phyloP scores from a whole-genome alignment of 441 rosid species.

The Syzygium malaccense region DNA sequence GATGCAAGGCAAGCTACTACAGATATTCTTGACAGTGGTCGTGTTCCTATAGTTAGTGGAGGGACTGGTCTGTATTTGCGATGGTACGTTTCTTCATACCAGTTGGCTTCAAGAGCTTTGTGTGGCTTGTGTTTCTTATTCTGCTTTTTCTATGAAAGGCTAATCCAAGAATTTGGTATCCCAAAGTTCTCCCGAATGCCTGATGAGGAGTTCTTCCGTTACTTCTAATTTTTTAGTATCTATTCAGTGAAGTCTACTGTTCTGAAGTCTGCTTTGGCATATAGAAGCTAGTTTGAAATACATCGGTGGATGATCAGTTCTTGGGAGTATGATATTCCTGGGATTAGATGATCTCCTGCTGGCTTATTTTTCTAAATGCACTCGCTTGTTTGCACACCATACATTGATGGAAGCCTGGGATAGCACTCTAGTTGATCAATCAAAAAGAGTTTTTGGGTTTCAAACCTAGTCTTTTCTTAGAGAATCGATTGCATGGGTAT shows the following conservation, averaged over 20 bases:
- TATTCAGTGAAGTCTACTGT: not conserved
- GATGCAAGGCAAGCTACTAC: constrained; percentile 72
- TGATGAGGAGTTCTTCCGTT: not conserved
- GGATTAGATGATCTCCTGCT: not conserved
- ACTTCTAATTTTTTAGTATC: not conserved
- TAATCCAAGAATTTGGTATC: not conserved
- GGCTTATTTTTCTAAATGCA: not conserved
- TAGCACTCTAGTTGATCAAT: not conserved
- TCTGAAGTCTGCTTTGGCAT: not conserved
- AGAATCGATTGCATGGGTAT: not conserved
- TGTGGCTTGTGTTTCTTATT: not conserved
- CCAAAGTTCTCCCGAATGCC: not conserved
- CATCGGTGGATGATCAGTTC: not conserved
- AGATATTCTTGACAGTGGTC: constrained; percentile 49
- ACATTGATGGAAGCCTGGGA: not conserved
- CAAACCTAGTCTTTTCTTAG: not conserved
- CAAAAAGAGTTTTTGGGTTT: not conserved
- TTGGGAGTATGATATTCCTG: not conserved
- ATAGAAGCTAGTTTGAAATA: not conserved
- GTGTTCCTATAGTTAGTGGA: constrained; percentile 77
- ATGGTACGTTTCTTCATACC: constrained; percentile 42
- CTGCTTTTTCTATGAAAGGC: not conserved
- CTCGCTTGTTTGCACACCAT: not conserved
- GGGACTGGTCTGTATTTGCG: constrained; percentile 93
- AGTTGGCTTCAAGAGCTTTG: not conserved